A percentile compares a stretch with the other conserved stretches of the same genome.
Conservation (phyloP, 495 filamentous ascomycete genomes). For the Penicillium bialowiezense region DNA sequence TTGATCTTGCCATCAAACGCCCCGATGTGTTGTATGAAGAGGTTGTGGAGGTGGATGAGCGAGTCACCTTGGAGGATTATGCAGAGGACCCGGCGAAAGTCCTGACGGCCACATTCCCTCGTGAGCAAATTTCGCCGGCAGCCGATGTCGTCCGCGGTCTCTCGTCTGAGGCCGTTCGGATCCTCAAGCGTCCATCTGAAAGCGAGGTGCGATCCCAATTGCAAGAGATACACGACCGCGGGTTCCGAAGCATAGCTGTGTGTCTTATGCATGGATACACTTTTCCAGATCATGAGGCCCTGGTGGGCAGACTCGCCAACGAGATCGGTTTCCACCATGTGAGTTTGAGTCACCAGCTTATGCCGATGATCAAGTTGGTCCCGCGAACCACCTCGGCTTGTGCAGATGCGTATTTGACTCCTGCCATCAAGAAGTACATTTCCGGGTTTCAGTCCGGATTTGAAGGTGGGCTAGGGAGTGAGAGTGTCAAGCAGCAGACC, state of each 20-base stretch:
- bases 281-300: slow-evolving; percentile 41
- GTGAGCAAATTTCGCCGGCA: neutral
- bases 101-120: slow-evolving; percentile 6
- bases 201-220: slow-evolving; percentile 28
- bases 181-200: slow-evolving; percentile 28
- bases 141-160: slow-evolving; percentile 20
- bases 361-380: slow-evolving; percentile 74
- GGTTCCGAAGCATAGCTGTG: slow-evolving; percentile 43
- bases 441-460: slow-evolving; percentile 73
- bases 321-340: slow-evolving; percentile 48
- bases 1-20: slow-evolving; percentile 68
- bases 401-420: slow-evolving; percentile 90
- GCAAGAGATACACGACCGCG: slow-evolving; percentile 30
- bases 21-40: slow-evolving; percentile 69
- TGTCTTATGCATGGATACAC: slow-evolving; percentile 48
- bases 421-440: slow-evolving; percentile 87
- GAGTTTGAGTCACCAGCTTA: slow-evolving; percentile 50
- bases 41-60: slow-evolving; percentile 71
- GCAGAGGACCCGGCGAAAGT: slow-evolving; percentile 27
- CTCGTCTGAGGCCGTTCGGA: slow-evolving; percentile 40
- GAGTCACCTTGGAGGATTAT: slow-evolving; percentile 73
- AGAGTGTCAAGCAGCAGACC: slow-evolving; percentile 21
- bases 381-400: slow-evolving; percentile 82
- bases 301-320: slow-evolving; percentile 22
- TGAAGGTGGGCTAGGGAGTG: slow-evolving; percentile 24